These are phyloP conservation scores for Vigna reflexopilosa DNA, from an alignment of 306 rosid genomes.

Conservation along the genomic window DNA sequence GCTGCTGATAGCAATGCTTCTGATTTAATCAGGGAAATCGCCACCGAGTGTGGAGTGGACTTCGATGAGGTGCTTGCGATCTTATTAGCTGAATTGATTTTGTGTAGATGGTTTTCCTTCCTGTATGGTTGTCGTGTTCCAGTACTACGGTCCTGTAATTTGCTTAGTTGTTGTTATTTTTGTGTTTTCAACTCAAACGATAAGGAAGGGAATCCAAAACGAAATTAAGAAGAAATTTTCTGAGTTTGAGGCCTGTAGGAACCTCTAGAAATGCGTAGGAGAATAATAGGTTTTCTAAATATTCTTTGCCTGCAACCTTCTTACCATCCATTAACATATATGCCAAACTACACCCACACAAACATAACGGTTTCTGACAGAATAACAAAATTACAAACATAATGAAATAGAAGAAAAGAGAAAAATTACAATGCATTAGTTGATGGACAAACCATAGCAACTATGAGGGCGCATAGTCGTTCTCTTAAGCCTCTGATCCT, in stretches of 20 bases:
- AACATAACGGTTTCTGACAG: neutral
- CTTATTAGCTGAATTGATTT: slow-evolving; percentile 18
- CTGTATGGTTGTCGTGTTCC: neutral
- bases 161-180: slow-evolving; percentile 2
- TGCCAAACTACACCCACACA: neutral
- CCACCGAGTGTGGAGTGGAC: slow-evolving; percentile 91
- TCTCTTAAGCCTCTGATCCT: neutral
- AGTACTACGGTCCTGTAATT: slow-evolving; percentile 21
- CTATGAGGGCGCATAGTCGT: neutral
- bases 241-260: neutral
- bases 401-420: no score
- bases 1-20: slow-evolving; percentile 83
- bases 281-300: neutral
- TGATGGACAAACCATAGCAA: neutral
- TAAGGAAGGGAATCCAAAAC: neutral
- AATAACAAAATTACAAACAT: neutral
- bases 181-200: slow-evolving; percentile 1
- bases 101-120: slow-evolving; percentile 14
- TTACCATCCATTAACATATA: neutral
- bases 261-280: neutral
- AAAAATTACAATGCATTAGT: neutral
- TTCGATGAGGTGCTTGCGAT: slow-evolving; percentile 82
- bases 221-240: no score
- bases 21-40: slow-evolving; percentile 83
- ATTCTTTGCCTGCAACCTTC: neutral